Evolutionary conservation across 2,329 filamentous ascomycete genomes (phyloP).

Genomic region (Pseudocercospora eumusae): DNA sequence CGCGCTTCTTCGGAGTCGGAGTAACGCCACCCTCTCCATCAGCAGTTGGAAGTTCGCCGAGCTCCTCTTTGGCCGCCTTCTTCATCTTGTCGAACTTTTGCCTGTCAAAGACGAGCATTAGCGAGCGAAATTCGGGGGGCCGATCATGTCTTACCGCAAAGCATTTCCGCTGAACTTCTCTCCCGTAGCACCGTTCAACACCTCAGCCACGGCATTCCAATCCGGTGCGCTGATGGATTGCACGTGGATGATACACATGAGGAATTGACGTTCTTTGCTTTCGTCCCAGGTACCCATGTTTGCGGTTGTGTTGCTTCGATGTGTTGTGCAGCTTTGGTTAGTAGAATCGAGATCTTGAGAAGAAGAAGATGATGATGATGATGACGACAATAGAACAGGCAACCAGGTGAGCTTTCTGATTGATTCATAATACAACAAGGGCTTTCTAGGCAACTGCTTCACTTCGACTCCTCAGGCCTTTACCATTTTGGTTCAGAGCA

Average conservation of each 20-base stretch:
- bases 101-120: slow-evolving; percentile 15
- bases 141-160: slow-evolving; percentile 18
- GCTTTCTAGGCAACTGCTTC: background rate
- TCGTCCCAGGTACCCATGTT: slow-evolving; percentile 21
- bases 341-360: too few relatives aligned
- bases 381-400: background rate
- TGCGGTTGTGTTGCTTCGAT: slow-evolving; percentile 2
- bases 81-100: slow-evolving; percentile 32
- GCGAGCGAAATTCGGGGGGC: background rate
- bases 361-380: background rate
- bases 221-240: slow-evolving; percentile 14
- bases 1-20: slow-evolving; percentile 18
- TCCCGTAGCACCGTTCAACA: slow-evolving; percentile 21
- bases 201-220: slow-evolving; percentile 26
- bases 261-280: slow-evolving; percentile 17
- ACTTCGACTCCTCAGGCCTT: background rate
- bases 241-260: slow-evolving; percentile 19
- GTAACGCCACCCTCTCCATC: slow-evolving; percentile 12
- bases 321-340: background rate
- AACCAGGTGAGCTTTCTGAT: too few relatives aligned
- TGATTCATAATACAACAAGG: too few relatives aligned
- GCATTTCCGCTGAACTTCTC: slow-evolving; percentile 26
- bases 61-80: slow-evolving; percentile 23
- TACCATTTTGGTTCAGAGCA: background rate
- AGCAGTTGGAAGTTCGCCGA: slow-evolving; percentile 21